These are phyloP conservation scores for Penicillium goetzii DNA, from an alignment of 495 filamentous ascomycete species.

Conservation along the genomic window DNA sequence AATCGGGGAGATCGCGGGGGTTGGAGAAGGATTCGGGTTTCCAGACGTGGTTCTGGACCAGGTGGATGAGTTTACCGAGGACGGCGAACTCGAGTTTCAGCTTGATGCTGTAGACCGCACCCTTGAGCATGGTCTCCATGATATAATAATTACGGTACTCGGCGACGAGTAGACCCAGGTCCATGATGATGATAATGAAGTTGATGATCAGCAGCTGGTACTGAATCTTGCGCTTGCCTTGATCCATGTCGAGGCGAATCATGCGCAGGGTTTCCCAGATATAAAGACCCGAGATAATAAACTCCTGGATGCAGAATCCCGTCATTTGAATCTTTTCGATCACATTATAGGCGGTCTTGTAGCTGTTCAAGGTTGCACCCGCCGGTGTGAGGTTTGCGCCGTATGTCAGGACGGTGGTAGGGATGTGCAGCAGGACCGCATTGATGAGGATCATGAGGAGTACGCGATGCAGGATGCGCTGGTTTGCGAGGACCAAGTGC, in stretches of 20 bases:
- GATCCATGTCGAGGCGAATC: constrained; percentile 48
- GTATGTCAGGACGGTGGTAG: constrained; percentile 60
- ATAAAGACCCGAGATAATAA: constrained; percentile 63
- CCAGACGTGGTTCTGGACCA: constrained; percentile 47
- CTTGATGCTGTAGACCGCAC: constrained; percentile 66
- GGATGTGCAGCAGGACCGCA: constrained; percentile 57
- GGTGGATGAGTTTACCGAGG: constrained; percentile 52
- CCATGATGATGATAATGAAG: constrained; percentile 57
- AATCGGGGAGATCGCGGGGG: constrained; percentile 43
- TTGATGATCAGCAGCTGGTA: constrained; percentile 63
- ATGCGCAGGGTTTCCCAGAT: constrained; percentile 59
- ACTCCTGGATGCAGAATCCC: constrained; percentile 64
- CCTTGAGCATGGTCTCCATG: constrained; percentile 63
- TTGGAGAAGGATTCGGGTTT: constrained; percentile 42
- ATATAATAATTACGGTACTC: constrained; percentile 61
- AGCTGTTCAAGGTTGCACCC: constrained; percentile 12
- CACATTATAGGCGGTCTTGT: constrained; percentile 52
- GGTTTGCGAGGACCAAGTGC: constrained; percentile 59
- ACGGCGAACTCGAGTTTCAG: constrained; percentile 69
- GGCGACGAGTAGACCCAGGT: constrained; percentile 58
- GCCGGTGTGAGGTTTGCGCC: constrained; percentile 53
- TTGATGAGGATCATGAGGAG: constrained; percentile 63
- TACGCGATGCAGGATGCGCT: constrained; percentile 53
- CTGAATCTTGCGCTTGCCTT: constrained; percentile 55
- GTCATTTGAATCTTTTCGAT: constrained; percentile 70